A percentile compares a stretch with the other conserved stretches of the same genome.
These are phyloP conservation scores for Vairimorpha ceranae DNA, from an alignment of 371 early-diverging fungal genomes.

Conservation along the genomic window DNA sequence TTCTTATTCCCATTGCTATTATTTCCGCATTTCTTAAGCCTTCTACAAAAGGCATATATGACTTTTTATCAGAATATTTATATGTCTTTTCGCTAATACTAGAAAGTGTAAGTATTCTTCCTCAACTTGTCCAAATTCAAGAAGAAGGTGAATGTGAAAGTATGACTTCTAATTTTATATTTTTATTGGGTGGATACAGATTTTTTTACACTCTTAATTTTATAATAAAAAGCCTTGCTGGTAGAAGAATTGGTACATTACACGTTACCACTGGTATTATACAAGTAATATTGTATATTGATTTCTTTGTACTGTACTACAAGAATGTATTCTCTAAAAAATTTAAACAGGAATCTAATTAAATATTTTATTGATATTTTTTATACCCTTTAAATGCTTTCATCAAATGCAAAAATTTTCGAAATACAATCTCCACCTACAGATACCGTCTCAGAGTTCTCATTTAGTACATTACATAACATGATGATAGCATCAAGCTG, in stretches of 20 bases:
- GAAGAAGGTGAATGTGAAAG: conserved; percentile 93
- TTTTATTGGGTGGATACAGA: conserved; percentile 91
- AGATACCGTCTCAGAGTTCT: conserved; percentile 57
- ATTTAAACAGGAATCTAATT: background rate
- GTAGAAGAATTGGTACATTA: conserved; percentile 65
- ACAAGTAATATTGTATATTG: conserved; percentile 86
- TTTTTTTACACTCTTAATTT: conserved; percentile 85
- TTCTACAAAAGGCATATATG: conserved; percentile 60
- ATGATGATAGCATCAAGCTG: conserved; percentile 57
- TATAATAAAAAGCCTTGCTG: conserved; percentile 69
- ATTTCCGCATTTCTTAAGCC: conserved; percentile 63
- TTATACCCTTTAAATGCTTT: conserved; percentile 20
- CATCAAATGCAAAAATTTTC: conserved; percentile 14
- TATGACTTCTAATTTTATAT: conserved; percentile 90
- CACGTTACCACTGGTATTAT: conserved; percentile 76
- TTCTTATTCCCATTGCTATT: conserved; percentile 61
- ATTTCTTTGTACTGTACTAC: conserved; percentile 90
- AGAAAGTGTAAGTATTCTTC: conserved; percentile 90
- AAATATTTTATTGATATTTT: background rate
- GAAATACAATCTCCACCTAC: conserved; percentile 50
- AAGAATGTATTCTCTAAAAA: conserved; percentile 44
- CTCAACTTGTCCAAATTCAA: conserved; percentile 87
- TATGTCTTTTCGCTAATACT: conserved; percentile 91
- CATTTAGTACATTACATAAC: conserved; percentile 38
- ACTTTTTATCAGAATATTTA: conserved; percentile 26